Conservation (phyloP, 2,329 filamentous ascomycete species). For the Tolypocladium sp. region DNA sequence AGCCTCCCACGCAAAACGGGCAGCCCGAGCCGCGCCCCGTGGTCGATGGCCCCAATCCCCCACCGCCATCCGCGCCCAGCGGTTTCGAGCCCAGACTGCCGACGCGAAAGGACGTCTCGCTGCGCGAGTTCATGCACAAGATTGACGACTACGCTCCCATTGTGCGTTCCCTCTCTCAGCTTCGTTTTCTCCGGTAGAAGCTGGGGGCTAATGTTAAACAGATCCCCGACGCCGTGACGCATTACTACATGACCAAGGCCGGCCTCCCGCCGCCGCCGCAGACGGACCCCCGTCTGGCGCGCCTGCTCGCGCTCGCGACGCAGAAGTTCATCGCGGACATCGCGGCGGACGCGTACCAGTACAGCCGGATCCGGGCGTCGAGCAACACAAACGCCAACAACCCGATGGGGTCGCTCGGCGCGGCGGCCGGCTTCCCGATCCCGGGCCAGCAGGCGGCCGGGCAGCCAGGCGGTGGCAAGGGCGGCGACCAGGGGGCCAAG, state of each 20-base stretch:
- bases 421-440: slow-evolving; percentile 59
- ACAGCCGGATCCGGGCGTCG: slow-evolving; percentile 88
- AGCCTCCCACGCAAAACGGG: slow-evolving; percentile 16
- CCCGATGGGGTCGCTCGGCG: slow-evolving; percentile 78
- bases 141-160: slow-evolving; percentile 99
- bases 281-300: slow-evolving; percentile 81
- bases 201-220: slow-evolving; percentile 23
- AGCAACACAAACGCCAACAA: slow-evolving; percentile 78
- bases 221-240: slow-evolving; percentile 95
- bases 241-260: slow-evolving; percentile 95
- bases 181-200: background rate
- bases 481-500: slow-evolving; percentile 44
- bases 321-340: slow-evolving; percentile 99
- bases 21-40: slow-evolving; percentile 10
- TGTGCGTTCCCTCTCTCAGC: slow-evolving; percentile 41
- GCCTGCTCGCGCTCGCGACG: slow-evolving; percentile 90
- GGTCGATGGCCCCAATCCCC: slow-evolving; percentile 7
- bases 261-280: slow-evolving; percentile 88
- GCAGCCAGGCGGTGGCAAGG: slow-evolving; percentile 31
- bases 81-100: slow-evolving; percentile 55
- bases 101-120: slow-evolving; percentile 80
- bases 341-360: slow-evolving; percentile 95
- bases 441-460: slow-evolving; percentile 53
- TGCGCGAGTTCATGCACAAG: slow-evolving; percentile 87
- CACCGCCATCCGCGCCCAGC: slow-evolving; percentile 35